Evolutionary conservation across 1,139 yeast genomes (phyloP).

Genomic region (Candida dubliniensis): DNA sequence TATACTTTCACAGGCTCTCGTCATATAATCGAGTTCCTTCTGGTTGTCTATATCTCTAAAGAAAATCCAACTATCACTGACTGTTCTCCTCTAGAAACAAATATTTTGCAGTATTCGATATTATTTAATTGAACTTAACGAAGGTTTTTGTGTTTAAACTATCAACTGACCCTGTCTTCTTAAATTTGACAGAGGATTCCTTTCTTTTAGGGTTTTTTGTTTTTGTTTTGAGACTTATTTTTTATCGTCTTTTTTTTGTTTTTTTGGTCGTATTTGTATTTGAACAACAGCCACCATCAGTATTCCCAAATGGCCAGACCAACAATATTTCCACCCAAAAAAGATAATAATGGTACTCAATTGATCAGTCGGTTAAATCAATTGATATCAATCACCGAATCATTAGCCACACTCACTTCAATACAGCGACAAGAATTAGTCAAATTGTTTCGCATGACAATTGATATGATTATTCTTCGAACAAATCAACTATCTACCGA

Average conservation of each 20-base stretch:
- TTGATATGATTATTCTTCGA: conserved; percentile 2
- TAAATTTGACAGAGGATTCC: no score
- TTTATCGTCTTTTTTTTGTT: background rate
- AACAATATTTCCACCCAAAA: background rate
- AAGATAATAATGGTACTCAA: background rate
- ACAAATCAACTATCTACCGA: background rate
- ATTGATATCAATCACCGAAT: conserved; percentile 1
- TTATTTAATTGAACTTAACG: no score
- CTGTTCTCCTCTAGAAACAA: no score
- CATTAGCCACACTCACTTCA: background rate
- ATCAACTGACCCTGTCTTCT: no score
- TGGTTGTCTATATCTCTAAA: no score
- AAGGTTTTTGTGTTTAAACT: no score
- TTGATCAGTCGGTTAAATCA: background rate
- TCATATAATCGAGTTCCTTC: no score
- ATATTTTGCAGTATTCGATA: no score
- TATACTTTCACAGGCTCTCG: no score
- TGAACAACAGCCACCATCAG: background rate
- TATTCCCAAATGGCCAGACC: background rate
- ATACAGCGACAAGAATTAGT: conserved; percentile 5
- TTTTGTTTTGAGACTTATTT: background rate
- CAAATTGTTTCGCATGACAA: conserved; percentile 6
- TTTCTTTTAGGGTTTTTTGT: background rate
- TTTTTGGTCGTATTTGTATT: background rate
- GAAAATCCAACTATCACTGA: no score